These are phyloP conservation scores for Apiotrichum gamsii DNA, from an alignment of 1,284 basidiomycete genomes.

Conservation along the genomic window DNA sequence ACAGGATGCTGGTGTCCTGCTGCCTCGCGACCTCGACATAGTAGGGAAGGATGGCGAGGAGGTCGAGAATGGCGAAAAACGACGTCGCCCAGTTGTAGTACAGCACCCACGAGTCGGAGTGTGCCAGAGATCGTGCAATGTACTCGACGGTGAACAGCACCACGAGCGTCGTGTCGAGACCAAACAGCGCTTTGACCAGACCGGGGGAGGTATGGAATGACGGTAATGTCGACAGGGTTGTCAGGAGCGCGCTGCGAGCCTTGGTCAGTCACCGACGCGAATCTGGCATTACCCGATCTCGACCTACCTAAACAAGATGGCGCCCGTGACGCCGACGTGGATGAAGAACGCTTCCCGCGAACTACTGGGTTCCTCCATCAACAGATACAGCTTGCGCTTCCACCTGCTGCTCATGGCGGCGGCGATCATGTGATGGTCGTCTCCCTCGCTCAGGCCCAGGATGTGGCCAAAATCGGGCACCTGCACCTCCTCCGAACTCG, in stretches of 20 bases:
- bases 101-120: constrained; percentile 46
- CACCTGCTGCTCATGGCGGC: constrained; percentile 35
- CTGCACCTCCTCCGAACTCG: constrained; percentile 32
- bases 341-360: constrained; percentile 45
- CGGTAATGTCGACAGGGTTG: constrained; percentile 76
- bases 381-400: constrained; percentile 45
- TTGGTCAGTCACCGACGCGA: not conserved
- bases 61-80: constrained; percentile 77
- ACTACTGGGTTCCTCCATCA: constrained; percentile 46
- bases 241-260: constrained; percentile 63
- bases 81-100: constrained; percentile 49
- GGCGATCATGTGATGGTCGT: constrained; percentile 45
- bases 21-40: constrained; percentile 76
- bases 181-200: constrained; percentile 68
- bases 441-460: constrained; percentile 42
- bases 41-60: constrained; percentile 76
- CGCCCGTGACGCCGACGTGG: constrained; percentile 42
- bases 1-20: constrained; percentile 77
- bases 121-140: constrained; percentile 39
- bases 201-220: constrained; percentile 61
- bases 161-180: constrained; percentile 66
- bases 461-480: constrained; percentile 46
- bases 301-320: constrained; percentile 46
- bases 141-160: constrained; percentile 72
- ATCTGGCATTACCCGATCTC: too few relatives aligned